phyloP scores from a whole-genome alignment of 2,329 filamentous ascomycete species.

The Fusarium kyushuense region DNA sequence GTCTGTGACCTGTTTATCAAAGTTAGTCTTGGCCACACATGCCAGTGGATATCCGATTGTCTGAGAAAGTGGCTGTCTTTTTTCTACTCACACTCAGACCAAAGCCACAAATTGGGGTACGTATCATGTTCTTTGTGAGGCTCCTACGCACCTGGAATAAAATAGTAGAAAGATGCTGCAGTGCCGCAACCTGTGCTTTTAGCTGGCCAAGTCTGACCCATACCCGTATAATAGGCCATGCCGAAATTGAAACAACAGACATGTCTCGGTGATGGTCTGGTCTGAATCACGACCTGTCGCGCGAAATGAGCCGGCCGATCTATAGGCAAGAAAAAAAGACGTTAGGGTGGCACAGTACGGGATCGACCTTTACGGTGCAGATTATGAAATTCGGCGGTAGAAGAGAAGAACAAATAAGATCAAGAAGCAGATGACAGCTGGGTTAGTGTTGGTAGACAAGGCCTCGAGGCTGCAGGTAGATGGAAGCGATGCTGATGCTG shows the following conservation, averaged over 20 bases:
- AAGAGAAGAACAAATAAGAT: background rate
- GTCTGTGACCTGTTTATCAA: conserved; percentile 14
- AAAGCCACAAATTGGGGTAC: conserved; percentile 9
- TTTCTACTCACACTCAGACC: background rate
- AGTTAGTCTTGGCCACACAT: conserved; percentile 21
- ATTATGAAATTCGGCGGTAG: conserved; percentile 9
- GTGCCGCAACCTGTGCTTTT: background rate
- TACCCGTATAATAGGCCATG: conserved; percentile 12
- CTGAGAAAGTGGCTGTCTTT: conserved; percentile 12
- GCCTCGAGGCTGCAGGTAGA: conserved; percentile 16
- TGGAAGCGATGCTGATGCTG: conserved; percentile 5
- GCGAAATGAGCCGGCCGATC: conserved; percentile 36
- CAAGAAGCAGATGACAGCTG: conserved; percentile 3
- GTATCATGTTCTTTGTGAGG: conserved; percentile 26
- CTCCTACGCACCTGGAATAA: conserved; percentile 8
- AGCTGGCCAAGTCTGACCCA: background rate
- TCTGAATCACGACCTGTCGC: conserved; percentile 28
- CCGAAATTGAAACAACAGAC: conserved; percentile 35
- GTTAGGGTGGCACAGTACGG: conserved; percentile 15
- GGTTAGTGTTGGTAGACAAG: conserved; percentile 17
- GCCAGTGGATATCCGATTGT: conserved; percentile 21
- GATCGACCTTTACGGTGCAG: conserved; percentile 3
- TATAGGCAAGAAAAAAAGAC: conserved; percentile 19
- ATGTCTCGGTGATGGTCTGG: conserved; percentile 35
- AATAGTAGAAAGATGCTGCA: background rate